phyloP scores from a whole-genome alignment of 73 alveolate genomes.

The Tetrahymena elliotti region DNA sequence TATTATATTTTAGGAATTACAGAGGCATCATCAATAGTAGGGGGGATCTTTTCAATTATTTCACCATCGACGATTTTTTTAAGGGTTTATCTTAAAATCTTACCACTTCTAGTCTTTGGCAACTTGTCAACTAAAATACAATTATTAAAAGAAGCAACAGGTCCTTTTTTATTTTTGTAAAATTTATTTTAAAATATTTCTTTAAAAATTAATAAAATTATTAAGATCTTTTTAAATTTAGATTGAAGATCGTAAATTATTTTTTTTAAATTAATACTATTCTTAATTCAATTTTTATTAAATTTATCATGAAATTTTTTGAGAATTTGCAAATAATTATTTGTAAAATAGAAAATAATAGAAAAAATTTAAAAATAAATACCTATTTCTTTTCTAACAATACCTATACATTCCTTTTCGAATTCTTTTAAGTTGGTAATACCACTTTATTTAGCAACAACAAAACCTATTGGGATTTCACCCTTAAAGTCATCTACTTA shows the following conservation, averaged over 20 bases:
- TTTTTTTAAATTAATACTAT: too few relatives aligned
- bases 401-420: constrained; percentile 50
- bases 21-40: neutral
- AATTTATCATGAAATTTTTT: too few relatives aligned
- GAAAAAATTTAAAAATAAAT: neutral
- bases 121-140: constrained; percentile 74
- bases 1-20: neutral
- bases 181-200: too few relatives aligned
- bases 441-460: constrained; percentile 70
- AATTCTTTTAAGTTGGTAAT: constrained; percentile 12
- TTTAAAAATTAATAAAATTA: too few relatives aligned
- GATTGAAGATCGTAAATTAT: neutral
- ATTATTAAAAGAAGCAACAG: constrained; percentile 74
- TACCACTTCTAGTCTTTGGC: constrained; percentile 98
- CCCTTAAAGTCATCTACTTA: constrained; percentile 86
- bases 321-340: too few relatives aligned
- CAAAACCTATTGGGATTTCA: constrained; percentile 90
- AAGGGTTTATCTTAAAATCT: constrained; percentile 70
- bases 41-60: neutral
- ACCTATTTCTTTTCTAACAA: constrained; percentile 57
- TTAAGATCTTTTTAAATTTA: too few relatives aligned
- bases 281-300: too few relatives aligned
- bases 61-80: constrained; percentile 63
- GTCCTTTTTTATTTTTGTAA: constrained; percentile 42
- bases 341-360: too few relatives aligned